phyloP scores from a whole-genome alignment of 2,329 filamentous ascomycete genomes.

The Lasiodiplodia hormozganensis region DNA sequence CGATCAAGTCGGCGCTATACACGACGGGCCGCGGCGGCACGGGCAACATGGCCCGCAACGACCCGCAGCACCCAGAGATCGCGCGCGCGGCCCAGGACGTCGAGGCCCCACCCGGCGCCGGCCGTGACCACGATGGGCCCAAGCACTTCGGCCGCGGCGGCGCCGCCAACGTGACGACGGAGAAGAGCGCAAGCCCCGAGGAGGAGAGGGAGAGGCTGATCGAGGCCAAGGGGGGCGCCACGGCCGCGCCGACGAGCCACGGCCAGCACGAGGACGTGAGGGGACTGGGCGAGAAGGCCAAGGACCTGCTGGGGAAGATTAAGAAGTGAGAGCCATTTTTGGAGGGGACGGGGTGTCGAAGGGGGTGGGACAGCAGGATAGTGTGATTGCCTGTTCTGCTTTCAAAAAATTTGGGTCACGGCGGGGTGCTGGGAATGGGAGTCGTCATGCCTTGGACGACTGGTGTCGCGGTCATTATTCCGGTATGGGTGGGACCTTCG shows the following conservation, averaged over 20 bases:
- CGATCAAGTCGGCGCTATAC: slow-evolving; percentile 80
- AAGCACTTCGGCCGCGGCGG: slow-evolving; percentile 77
- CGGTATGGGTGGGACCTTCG: not conserved
- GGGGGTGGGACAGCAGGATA: not conserved
- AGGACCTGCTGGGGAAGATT: slow-evolving; percentile 55
- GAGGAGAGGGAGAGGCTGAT: slow-evolving; percentile 50
- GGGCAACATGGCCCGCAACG: slow-evolving; percentile 85
- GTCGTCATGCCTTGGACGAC: not conserved
- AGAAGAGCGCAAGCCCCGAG: slow-evolving; percentile 50
- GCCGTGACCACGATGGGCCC: slow-evolving; percentile 62
- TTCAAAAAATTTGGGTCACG: not conserved
- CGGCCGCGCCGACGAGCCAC: too few relatives aligned
- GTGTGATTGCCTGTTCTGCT: not conserved
- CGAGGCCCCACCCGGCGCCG: slow-evolving; percentile 53
- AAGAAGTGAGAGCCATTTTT: slow-evolving; percentile 43
- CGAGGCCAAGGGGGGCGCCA: slow-evolving; percentile 36
- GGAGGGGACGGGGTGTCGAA: too few relatives aligned
- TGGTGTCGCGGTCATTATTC: not conserved
- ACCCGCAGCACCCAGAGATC: slow-evolving; percentile 68
- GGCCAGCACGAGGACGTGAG: slow-evolving; percentile 34
- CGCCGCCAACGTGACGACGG: slow-evolving; percentile 70
- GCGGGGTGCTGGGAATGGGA: not conserved
- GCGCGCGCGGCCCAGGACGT: slow-evolving; percentile 87
- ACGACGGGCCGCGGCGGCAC: slow-evolving; percentile 89
- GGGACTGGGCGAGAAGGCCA: slow-evolving; percentile 61